A percentile compares a stretch with the other conserved stretches of the same genome.
Evolutionary conservation across 2,329 filamentous ascomycete genomes (phyloP).

Genomic region (Fusarium pseudonygamai): DNA sequence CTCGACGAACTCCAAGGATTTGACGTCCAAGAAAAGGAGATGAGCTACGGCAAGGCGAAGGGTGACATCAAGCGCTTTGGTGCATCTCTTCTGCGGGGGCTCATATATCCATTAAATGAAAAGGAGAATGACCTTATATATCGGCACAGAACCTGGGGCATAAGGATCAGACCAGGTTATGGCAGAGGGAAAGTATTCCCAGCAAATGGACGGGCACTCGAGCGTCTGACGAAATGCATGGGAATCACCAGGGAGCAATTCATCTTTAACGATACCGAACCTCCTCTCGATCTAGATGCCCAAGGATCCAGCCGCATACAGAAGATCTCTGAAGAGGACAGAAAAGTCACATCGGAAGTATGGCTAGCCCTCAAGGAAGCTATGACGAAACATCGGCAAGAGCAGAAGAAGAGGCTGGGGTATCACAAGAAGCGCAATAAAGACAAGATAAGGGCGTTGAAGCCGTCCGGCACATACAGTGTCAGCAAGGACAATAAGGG

Average conservation of each 20-base stretch:
- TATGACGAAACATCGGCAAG: not conserved
- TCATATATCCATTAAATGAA: slow-evolving; percentile 26
- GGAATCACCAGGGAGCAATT: slow-evolving; percentile 16
- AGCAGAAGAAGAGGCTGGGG: not conserved
- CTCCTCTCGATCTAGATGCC: not conserved
- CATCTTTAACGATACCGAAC: not conserved
- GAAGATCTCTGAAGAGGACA: not conserved
- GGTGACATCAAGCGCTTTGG: slow-evolving; percentile 41
- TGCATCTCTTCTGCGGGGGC: slow-evolving; percentile 26
- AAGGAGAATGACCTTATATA: not conserved
- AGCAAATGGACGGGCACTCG: not conserved
- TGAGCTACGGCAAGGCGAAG: slow-evolving; percentile 23
- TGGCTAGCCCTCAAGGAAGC: not conserved
- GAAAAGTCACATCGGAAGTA: not conserved
- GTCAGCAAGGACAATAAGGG: not conserved
- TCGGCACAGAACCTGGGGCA: not conserved
- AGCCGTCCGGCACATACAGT: not conserved
- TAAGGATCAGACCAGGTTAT: not conserved
- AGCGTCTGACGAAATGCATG: slow-evolving; percentile 18
- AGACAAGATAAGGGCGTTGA: not conserved
- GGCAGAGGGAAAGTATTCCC: not conserved
- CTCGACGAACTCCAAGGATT: slow-evolving; percentile 37
- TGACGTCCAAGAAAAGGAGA: not conserved
- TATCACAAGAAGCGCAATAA: not conserved
- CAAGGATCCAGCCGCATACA: not conserved